Percentiles rank a stretch among this genome's conserved stretches.
Evolutionary conservation across 305 asterid genomes (phyloP).

Genomic region (Fraxinus dipetala): DNA sequence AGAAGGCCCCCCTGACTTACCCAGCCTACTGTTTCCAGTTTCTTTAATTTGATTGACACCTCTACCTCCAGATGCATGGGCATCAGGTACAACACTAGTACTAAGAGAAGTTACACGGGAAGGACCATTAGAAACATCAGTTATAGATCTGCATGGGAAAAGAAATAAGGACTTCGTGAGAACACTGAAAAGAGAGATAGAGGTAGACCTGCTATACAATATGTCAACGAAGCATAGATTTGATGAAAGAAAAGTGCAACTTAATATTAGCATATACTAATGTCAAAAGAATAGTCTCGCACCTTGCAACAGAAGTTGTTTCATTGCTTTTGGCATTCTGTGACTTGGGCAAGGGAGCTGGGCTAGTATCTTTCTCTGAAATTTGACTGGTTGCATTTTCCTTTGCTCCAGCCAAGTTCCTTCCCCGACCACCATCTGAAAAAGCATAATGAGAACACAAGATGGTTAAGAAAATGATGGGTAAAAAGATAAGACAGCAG

Average conservation of each 20-base stretch:
- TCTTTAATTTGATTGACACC: slow-evolving; percentile 23
- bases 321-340: slow-evolving; percentile 52
- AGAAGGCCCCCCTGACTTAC: slow-evolving; percentile 41
- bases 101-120: slow-evolving; percentile 42
- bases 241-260: slow-evolving; percentile 19
- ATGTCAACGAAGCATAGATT: slow-evolving; percentile 6
- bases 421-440: slow-evolving; percentile 67
- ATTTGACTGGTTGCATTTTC: slow-evolving; percentile 43
- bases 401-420: slow-evolving; percentile 44
- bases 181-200: neutral
- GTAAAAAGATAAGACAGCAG: slow-evolving; percentile 6
- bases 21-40: slow-evolving; percentile 27
- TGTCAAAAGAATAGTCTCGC: slow-evolving; percentile 23
- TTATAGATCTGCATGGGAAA: slow-evolving; percentile 50
- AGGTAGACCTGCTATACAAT: slow-evolving; percentile 11
- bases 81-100: slow-evolving; percentile 33
- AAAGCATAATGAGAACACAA: slow-evolving; percentile 23
- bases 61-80: slow-evolving; percentile 28
- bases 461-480: slow-evolving; percentile 7
- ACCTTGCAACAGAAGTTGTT: slow-evolving; percentile 53
- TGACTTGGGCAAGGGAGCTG: slow-evolving; percentile 39
- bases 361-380: slow-evolving; percentile 45
- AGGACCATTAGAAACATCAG: slow-evolving; percentile 50
- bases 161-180: slow-evolving; percentile 24
- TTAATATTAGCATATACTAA: slow-evolving; percentile 7